phyloP scores from a whole-genome alignment of 768 basidiomycete genomes.

The Pleurotus cornucopiae region DNA sequence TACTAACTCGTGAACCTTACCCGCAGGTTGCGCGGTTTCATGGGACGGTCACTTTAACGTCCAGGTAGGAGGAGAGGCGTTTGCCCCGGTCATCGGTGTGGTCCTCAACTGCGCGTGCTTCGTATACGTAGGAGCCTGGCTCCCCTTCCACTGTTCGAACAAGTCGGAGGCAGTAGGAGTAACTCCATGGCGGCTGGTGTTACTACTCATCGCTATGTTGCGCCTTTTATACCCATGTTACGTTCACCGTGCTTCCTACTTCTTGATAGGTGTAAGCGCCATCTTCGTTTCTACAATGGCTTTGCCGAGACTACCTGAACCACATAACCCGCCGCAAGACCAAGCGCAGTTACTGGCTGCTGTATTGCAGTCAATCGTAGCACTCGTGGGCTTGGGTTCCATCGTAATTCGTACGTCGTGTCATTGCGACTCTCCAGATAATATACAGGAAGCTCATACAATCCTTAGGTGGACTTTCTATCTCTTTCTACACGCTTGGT shows the following conservation, averaged over 20 bases:
- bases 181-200: constrained; percentile 64
- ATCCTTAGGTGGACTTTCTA: constrained; percentile 15
- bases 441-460: too few relatives aligned
- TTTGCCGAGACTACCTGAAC: constrained; percentile 51
- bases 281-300: constrained; percentile 84
- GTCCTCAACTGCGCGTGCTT: constrained; percentile 79
- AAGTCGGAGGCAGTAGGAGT: constrained; percentile 54
- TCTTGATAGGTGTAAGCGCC: constrained; percentile 86
- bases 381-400: too few relatives aligned
- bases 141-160: constrained; percentile 47
- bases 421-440: too few relatives aligned
- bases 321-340: constrained; percentile 54
- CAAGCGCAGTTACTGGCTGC: too few relatives aligned
- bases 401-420: too few relatives aligned
- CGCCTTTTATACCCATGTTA: constrained; percentile 13
- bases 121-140: constrained; percentile 85
- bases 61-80: constrained; percentile 49
- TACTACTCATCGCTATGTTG: constrained; percentile 66
- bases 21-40: constrained; percentile 77
- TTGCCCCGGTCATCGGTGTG: constrained; percentile 48
- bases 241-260: background rate
- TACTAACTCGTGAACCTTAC: background rate
- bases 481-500: background rate
- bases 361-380: too few relatives aligned
- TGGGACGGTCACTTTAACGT: constrained; percentile 86